Evolutionary conservation across 1,284 basidiomycete genomes (phyloP).

Genomic region (Leccinum subrobustum): DNA sequence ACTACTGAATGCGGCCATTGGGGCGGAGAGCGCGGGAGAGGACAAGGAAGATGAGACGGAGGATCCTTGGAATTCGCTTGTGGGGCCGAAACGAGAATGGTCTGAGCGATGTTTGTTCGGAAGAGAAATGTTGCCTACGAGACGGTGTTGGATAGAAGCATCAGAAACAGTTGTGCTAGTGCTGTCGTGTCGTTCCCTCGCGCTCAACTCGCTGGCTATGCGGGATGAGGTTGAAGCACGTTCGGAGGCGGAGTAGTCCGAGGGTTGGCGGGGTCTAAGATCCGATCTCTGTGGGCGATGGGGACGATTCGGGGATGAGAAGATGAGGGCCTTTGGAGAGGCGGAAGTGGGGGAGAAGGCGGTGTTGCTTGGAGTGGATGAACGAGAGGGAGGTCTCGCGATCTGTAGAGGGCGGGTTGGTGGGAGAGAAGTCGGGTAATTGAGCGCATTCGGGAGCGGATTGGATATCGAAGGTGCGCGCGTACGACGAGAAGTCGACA

Average conservation of each 20-base stretch:
- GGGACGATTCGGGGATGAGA: constrained; percentile 45
- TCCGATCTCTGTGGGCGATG: constrained; percentile 59
- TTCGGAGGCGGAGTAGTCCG: constrained; percentile 46
- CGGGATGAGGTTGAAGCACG: constrained; percentile 38
- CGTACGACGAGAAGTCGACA: constrained; percentile 25
- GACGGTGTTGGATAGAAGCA: constrained; percentile 32
- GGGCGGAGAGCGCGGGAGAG: constrained; percentile 49
- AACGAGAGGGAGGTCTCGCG: constrained; percentile 42
- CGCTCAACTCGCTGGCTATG: constrained; percentile 31
- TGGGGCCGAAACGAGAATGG: constrained; percentile 33
- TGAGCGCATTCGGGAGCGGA: constrained; percentile 25
- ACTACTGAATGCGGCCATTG: constrained; percentile 65
- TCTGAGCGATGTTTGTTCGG: constrained; percentile 33
- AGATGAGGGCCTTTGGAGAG: constrained; percentile 36
- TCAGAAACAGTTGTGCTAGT: constrained; percentile 44
- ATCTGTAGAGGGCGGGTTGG: constrained; percentile 32
- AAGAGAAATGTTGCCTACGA: constrained; percentile 30
- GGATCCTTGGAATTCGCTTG: constrained; percentile 32
- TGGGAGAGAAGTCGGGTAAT: constrained; percentile 25
- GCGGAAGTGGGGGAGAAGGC: constrained; percentile 31
- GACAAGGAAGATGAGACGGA: constrained; percentile 37
- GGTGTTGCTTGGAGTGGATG: constrained; percentile 44
- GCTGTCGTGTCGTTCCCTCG: constrained; percentile 34
- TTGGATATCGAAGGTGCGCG: constrained; percentile 30
- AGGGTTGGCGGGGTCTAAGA: constrained; percentile 42